Evolutionary conservation across 164 flowering plant genomes (phyloP), one percentile per base, ranked within the genome.

Genomic region (Magnolia officinalis): DNA sequence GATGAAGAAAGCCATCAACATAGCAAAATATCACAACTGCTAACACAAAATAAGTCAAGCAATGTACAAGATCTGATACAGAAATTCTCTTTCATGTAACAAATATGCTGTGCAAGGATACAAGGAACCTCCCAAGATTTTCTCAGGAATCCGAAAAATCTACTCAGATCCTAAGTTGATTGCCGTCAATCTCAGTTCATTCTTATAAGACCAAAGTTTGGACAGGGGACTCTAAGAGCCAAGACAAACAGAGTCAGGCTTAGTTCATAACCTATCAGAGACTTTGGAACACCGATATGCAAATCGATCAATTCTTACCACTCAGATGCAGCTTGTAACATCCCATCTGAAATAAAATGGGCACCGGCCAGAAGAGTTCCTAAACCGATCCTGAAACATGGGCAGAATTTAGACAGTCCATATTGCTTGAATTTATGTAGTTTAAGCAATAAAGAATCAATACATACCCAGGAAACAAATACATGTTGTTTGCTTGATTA

Each of bases 401-500:
- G 72, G 45, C 18, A 80, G 78, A 16, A 18, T n/a, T 63, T 24
- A 68, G 19, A 29, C 6, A 23, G 64, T 31, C 2, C 18, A 55
- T 16, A 19, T 69, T 69, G 64, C 70, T 23, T 21, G 21, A 67
- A 59, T 26, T 72, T 75, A 50, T 50, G 18, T 59, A 26, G 55
- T 21, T 52, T 66, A 74, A 75, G 20, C 18, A n/a, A 58, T 11
- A 50, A 1, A 67, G 72, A 64, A 72, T 52, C 20, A 72, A 74
- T 74, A 83, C 93, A 18, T 51, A 94, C 99, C 99, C 99, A 7
- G 99, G 99, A 81, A 96, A 96, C 75, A 96, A 86, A 80, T 94
- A 94, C 98, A 96, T 96, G 84, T 94, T 96, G 83, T 96, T 94
- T 80, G 98, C 99, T 86, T 96, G 99, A 85, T 96, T 94, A 63